Evolutionary conservation across 2,329 filamentous ascomycete species (phyloP).

Genomic region (Cercospora citrullina): DNA sequence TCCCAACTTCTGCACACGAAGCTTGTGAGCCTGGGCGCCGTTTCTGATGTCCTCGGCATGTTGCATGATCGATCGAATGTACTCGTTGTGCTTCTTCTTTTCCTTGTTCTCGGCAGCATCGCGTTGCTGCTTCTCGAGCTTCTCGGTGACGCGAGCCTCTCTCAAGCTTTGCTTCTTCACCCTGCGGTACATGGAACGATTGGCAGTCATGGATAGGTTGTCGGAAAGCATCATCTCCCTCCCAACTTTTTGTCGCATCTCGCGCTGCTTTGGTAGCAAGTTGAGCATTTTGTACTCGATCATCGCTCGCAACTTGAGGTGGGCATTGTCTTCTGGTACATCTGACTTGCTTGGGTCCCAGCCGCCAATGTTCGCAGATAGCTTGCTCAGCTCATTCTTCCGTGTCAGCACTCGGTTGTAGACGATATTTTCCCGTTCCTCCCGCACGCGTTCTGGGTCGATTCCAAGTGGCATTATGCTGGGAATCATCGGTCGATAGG

Average conservation of each 20-base stretch:
- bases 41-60: conserved; percentile 77
- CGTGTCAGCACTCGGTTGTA: conserved; percentile 88
- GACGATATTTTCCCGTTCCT: conserved; percentile 82
- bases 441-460: conserved; percentile 79
- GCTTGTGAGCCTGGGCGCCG: conserved; percentile 65
- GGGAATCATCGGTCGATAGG: conserved; percentile 76
- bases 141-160: conserved; percentile 96
- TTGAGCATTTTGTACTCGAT: conserved; percentile 94
- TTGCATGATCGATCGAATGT: conserved; percentile 79
- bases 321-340: conserved; percentile 70
- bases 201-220: conserved; percentile 95
- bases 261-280: conserved; percentile 83
- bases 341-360: conserved; percentile 77
- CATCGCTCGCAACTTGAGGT: conserved; percentile 81
- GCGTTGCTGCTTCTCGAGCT: conserved; percentile 97
- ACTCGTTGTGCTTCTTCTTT: conserved; percentile 95
- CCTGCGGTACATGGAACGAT: conserved; percentile 83
- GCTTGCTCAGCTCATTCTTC: conserved; percentile 76
- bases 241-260: conserved; percentile 81
- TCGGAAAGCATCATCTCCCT: conserved; percentile 93
- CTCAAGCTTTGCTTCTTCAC: conserved; percentile 97
- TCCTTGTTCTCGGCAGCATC: conserved; percentile 94
- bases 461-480: conserved; percentile 86
- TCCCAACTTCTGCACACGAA: conserved; percentile 80
- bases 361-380: conserved; percentile 81